Conservation (phyloP, 2,329 filamentous ascomycete species). For the Talaromyces sp. region DNA sequence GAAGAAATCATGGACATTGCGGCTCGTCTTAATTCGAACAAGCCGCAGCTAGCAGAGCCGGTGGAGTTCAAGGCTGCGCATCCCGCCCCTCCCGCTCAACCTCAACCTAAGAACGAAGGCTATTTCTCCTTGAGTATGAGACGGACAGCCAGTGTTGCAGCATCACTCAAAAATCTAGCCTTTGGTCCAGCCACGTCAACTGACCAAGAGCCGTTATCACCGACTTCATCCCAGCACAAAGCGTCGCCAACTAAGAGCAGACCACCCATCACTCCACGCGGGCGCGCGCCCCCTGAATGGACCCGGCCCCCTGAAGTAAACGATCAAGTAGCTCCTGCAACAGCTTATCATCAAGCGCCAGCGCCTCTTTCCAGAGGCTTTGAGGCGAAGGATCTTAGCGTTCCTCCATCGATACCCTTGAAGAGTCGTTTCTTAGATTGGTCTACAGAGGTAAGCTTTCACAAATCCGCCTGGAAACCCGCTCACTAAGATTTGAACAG, state of each 20-base stretch:
- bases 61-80: conserved; percentile 32
- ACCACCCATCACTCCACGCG: conserved; percentile 44
- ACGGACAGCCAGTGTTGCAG: conserved; percentile 62
- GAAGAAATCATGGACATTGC: conserved; percentile 55
- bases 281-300: conserved; percentile 56
- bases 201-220: conserved; percentile 27
- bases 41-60: conserved; percentile 37
- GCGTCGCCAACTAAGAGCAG: conserved; percentile 32
- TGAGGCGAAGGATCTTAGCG: conserved; percentile 57
- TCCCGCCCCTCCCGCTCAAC: conserved; percentile 47
- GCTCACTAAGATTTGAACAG: conserved; percentile 29
- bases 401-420: conserved; percentile 66
- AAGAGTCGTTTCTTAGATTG: conserved; percentile 85
- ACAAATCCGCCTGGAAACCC: conserved; percentile 16
- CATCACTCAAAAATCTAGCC: conserved; percentile 60
- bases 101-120: conserved; percentile 54
- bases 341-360: conserved; percentile 71
- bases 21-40: conserved; percentile 32
- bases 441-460: conserved; percentile 69
- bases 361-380: conserved; percentile 79
- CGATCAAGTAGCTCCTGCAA: conserved; percentile 62
- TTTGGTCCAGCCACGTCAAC: conserved; percentile 46
- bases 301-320: conserved; percentile 69
- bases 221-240: conserved; percentile 20
- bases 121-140: conserved; percentile 60